These are phyloP conservation scores for Scedosporium apiospermum DNA, from an alignment of 2,329 filamentous ascomycete species.

Conservation along the genomic window DNA sequence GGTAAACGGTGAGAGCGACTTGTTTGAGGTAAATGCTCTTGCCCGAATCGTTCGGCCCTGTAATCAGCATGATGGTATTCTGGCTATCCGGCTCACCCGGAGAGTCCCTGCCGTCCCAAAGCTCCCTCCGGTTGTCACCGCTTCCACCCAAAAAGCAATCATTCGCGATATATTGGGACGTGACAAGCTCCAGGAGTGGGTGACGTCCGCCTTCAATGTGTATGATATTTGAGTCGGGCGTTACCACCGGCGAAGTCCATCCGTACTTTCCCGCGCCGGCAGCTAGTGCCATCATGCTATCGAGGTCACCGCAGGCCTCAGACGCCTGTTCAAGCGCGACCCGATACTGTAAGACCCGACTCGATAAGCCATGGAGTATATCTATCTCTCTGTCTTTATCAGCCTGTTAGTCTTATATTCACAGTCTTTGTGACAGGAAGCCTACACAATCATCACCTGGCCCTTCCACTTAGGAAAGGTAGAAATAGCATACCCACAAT, in stretches of 20 bases:
- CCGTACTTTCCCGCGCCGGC: conserved; percentile 67
- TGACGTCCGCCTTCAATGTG: conserved; percentile 73
- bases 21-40: conserved; percentile 97
- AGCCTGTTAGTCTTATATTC: conserved; percentile 12
- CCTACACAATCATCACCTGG: neutral
- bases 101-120: conserved; percentile 27
- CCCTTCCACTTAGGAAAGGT: neutral
- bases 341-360: conserved; percentile 61
- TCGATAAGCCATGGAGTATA: conserved; percentile 68
- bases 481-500: conserved; percentile 57
- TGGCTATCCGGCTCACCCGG: conserved; percentile 1
- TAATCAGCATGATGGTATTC: conserved; percentile 64
- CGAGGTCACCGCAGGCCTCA: conserved; percentile 75
- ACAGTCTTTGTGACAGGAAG: neutral
- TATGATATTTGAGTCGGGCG: conserved; percentile 53
- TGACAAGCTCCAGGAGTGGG: conserved; percentile 74
- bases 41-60: conserved; percentile 91
- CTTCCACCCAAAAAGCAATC: conserved; percentile 60
- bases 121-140: neutral
- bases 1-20: conserved; percentile 78
- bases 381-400: conserved; percentile 73
- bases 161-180: conserved; percentile 75
- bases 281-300: conserved; percentile 73
- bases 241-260: conserved; percentile 61
- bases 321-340: conserved; percentile 58